Percentiles rank a stretch among this genome's conserved stretches.
These are phyloP conservation scores for Lentinula sp. DNA, from an alignment of 768 basidiomycete species.

Conservation along the genomic window DNA sequence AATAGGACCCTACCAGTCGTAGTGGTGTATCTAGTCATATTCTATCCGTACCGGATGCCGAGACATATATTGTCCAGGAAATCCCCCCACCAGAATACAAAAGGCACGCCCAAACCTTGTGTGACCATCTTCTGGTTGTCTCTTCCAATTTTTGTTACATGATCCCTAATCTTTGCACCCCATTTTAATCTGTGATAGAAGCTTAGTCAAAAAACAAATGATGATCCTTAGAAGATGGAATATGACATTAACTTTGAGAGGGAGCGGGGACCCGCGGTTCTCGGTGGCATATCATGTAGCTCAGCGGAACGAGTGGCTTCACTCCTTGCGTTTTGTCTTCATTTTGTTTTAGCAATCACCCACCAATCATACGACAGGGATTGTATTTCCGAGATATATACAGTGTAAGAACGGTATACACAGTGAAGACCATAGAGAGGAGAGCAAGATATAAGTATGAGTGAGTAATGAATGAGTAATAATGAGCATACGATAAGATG, in stretches of 20 bases:
- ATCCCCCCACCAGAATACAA: neutral
- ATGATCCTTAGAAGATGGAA: neutral
- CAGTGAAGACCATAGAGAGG: neutral
- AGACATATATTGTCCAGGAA: neutral
- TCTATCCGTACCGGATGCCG: neutral
- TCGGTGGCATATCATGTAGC: neutral
- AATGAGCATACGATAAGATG: conserved; percentile 17
- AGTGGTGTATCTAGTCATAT: neutral
- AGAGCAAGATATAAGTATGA: neutral
- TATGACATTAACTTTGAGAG: no score
- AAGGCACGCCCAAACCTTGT: neutral
- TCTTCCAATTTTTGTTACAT: no score
- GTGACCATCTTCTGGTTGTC: neutral
- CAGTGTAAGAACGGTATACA: neutral
- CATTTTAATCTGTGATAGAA: neutral
- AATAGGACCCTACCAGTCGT: neutral
- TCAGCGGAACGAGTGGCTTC: neutral
- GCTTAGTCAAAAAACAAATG: neutral
- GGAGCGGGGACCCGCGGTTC: neutral
- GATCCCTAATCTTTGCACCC: neutral
- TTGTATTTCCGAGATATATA: neutral
- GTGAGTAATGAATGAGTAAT: conserved; percentile 15
- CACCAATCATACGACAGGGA: no score
- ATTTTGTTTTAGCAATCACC: no score
- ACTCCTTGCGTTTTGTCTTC: no score